A percentile compares a stretch with the other conserved stretches of the same genome.
Evolutionary conservation across 1,284 basidiomycete genomes (phyloP).

Genomic region (Heterobasidion parviporum): DNA sequence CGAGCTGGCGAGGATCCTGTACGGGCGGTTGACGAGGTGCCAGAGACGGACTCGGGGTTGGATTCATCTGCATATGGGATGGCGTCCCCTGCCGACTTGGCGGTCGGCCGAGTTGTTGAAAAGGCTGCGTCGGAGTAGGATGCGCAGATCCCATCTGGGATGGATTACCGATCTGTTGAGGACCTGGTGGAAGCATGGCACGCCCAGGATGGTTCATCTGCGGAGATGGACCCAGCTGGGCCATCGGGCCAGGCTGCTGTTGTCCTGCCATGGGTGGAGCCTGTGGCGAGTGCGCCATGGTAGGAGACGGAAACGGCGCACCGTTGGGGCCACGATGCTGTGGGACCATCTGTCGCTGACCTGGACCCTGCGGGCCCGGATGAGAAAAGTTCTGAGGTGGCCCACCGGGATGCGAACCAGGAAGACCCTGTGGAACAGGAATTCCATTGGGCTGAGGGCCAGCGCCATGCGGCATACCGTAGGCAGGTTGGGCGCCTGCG

Average conservation of each 20-base stretch:
- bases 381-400: conserved; percentile 11
- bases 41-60: conserved; percentile 50
- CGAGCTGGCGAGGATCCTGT: conserved; percentile 8
- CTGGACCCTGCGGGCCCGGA: conserved; percentile 15
- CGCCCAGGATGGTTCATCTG: conserved; percentile 35
- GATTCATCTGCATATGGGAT: conserved; percentile 30
- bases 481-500: conserved; percentile 18
- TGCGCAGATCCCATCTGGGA: conserved; percentile 23
- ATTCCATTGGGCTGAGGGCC: conserved; percentile 33
- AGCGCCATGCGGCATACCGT: neutral
- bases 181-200: conserved; percentile 45
- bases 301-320: conserved; percentile 32
- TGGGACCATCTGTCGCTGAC: conserved; percentile 23
- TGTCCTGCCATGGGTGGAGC: conserved; percentile 18
- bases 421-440: conserved; percentile 24
- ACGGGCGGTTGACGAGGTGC: conserved; percentile 33
- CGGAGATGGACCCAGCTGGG: conserved; percentile 38
- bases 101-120: conserved; percentile 35
- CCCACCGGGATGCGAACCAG: conserved; percentile 10
- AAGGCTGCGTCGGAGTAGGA: conserved; percentile 30
- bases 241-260: conserved; percentile 33
- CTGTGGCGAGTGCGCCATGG: conserved; percentile 32
- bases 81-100: conserved; percentile 52
- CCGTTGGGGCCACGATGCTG: conserved; percentile 33
- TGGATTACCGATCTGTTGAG: conserved; percentile 23